A percentile compares a stretch with the other conserved stretches of the same genome.
Evolutionary conservation across 1,284 basidiomycete genomes (phyloP).

Genomic region (Puccinia hordei): DNA sequence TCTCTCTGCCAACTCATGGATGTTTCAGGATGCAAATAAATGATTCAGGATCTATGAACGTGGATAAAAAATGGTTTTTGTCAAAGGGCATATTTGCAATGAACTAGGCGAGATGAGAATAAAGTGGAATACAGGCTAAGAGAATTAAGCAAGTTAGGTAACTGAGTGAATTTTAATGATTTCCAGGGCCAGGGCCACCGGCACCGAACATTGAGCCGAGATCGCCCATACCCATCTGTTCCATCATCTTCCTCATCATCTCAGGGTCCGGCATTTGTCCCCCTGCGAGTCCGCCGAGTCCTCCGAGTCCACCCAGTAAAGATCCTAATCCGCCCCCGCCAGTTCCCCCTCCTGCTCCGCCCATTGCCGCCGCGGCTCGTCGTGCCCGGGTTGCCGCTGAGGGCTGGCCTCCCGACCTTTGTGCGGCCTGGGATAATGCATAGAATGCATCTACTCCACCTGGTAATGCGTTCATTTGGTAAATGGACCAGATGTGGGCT

Average conservation of each 20-base stretch:
- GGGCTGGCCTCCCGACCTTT: constrained; percentile 30
- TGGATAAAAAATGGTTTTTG: background rate
- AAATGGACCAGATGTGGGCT: background rate
- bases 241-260: constrained; percentile 41
- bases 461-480: background rate
- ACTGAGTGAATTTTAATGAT: background rate
- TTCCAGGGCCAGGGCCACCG: background rate
- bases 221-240: constrained; percentile 44
- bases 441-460: constrained; percentile 50
- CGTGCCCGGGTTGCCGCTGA: constrained; percentile 21
- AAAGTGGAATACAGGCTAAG: background rate
- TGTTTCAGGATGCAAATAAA: too few relatives aligned
- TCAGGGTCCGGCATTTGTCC: constrained; percentile 42
- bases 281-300: constrained; percentile 14
- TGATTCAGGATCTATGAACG: background rate
- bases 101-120: background rate
- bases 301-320: constrained; percentile 14
- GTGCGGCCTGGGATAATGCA: constrained; percentile 44
- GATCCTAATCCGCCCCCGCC: constrained; percentile 33
- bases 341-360: constrained; percentile 15
- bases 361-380: constrained; percentile 30
- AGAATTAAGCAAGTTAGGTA: background rate
- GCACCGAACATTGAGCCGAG: constrained; percentile 36
- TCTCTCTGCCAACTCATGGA: too few relatives aligned
- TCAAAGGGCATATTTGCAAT: too few relatives aligned